phyloP scores from a whole-genome alignment of 2,329 filamentous ascomycete genomes.

The Colletotrichum sp. region DNA sequence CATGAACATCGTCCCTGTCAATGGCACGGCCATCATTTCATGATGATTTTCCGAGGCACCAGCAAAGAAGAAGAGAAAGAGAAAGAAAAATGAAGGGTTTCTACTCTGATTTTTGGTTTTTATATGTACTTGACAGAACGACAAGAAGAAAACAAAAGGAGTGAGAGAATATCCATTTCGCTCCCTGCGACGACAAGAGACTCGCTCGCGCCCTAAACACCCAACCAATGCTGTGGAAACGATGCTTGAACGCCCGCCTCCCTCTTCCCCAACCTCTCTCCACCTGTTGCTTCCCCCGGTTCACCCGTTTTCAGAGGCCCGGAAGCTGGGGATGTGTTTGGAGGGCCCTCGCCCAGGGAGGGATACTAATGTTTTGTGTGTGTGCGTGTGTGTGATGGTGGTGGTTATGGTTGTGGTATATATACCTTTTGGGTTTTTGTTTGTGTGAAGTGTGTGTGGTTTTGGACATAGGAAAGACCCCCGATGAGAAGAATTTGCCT shows the following conservation, averaged over 20 bases:
- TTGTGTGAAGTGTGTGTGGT: background rate
- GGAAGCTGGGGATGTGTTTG: background rate
- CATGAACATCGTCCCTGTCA: background rate
- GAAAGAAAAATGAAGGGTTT: background rate
- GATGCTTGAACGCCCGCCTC: constrained; percentile 3
- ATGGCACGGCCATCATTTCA: background rate
- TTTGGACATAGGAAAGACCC: background rate
- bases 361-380: background rate
- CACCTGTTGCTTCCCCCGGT: background rate
- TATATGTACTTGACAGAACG: background rate
- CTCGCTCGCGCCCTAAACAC: constrained; percentile 16
- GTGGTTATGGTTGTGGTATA: background rate
- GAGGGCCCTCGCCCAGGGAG: background rate
- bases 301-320: background rate
- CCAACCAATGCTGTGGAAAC: constrained; percentile 9
- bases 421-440: background rate
- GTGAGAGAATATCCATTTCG: background rate
- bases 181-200: background rate
- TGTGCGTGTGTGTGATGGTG: background rate
- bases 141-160: background rate
- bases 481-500: background rate
- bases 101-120: background rate
- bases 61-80: background rate
- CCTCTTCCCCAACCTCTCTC: background rate
- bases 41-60: background rate